Evolutionary conservation across 176 grass and related monocot genomes (phyloP).

Genomic region (Oryza meyeriana): DNA sequence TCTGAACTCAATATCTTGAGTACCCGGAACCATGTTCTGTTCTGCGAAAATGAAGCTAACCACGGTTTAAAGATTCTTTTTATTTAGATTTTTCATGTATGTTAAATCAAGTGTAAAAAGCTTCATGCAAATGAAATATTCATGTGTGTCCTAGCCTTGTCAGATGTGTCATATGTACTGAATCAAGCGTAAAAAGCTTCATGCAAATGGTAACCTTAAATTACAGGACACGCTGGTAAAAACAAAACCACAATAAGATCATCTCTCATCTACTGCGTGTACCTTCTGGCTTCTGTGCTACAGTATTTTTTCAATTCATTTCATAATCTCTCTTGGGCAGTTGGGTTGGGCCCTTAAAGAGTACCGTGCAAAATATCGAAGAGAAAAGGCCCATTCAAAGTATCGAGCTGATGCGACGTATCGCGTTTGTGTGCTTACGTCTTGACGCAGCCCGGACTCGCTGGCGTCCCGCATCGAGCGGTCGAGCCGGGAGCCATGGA

Average conservation of each 20-base stretch:
- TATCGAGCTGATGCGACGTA: neutral
- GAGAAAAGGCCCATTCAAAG: neutral
- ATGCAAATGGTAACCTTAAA: too few species aligned
- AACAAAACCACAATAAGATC: too few species aligned
- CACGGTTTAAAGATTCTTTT: neutral
- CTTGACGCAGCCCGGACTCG: neutral
- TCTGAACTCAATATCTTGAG: too few species aligned
- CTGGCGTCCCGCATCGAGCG: neutral
- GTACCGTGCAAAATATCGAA: neutral
- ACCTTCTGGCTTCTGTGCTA: too few species aligned
- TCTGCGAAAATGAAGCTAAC: neutral
- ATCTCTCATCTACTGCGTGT: too few species aligned
- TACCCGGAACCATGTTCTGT: neutral
- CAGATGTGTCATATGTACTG: neutral
- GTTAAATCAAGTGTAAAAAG: too few species aligned
- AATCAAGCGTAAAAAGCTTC: neutral
- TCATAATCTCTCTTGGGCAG: neutral
- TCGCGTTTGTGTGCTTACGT: too few species aligned
- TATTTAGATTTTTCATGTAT: neutral
- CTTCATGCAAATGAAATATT: too few species aligned
- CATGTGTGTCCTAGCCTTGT: too few species aligned
- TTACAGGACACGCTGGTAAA: too few species aligned
- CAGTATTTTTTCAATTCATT: too few species aligned
- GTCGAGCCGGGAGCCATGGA: slow-evolving; percentile 25
- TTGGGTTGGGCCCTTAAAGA: neutral